Base-by-base conservation (phyloP, 2,329 filamentous ascomycete genomes). In the Exophiala lecanii-corni region DNA sequence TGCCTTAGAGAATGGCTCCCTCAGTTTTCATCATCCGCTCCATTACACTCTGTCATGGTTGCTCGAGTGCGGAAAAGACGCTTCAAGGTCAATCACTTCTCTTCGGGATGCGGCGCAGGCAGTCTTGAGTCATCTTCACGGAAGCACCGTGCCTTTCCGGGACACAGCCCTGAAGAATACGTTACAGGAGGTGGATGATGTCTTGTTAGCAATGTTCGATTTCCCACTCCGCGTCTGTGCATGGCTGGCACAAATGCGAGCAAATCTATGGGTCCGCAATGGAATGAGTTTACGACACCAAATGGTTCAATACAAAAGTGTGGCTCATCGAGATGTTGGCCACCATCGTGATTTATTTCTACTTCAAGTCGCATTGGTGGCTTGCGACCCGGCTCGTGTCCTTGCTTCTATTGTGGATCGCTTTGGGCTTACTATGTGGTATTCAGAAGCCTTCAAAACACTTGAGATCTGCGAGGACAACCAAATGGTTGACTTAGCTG, bases 1-100 rank as follows among this genome's bases (percentile, higher is more conserved):
- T 59, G 78, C 86, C 2, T 88, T 98, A 7, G 88, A 94, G 55
- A 83, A 84, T 54, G 86, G 94, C 55, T 80, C 85, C 1, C 92
- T 98, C 68, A 97, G 92, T 68, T 97, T 98, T 65, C 92, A 98
- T 60, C 92, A 98, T 62, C 89, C 89, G 1, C 74, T 98, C 19
- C 92, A 98, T 66, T 98, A 97, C 62, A 94, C 88, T 0, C 70
- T 97, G 2, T 98, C 92, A 0, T 98, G 92, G 92, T 72, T 98
- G 26, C 78, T 98, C 45, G 92, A 98, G 62, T 86, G 85, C 55
- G 92, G 82, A 33, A 88, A 89, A 59, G 47, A 56, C 17, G 47
- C 43, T 7, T 45, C 39, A 30, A 37, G 41, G 17, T 53, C 47
- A 4, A 51, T 55, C 36, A 21, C 53, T 89, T 91, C 60, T 82